These are phyloP conservation scores for Talaromyces verruculosus DNA, from an alignment of 2,329 filamentous ascomycete genomes.

Conservation along the genomic window DNA sequence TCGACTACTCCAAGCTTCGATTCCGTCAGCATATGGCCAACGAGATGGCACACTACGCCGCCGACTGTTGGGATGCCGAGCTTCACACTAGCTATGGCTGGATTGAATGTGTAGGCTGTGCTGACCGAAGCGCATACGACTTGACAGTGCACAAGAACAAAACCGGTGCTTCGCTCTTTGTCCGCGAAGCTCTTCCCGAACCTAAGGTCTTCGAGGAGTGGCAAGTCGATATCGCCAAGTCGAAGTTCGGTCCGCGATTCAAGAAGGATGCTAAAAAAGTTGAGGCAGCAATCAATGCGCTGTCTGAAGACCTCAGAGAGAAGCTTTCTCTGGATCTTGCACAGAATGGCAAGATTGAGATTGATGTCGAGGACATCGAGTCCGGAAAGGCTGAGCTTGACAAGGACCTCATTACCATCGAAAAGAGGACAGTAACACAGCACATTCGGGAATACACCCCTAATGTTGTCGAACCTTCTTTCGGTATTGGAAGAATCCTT, in stretches of 20 bases:
- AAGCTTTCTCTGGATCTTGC: constrained; percentile 72
- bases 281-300: constrained; percentile 72
- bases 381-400: constrained; percentile 75
- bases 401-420: constrained; percentile 77
- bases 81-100: constrained; percentile 88
- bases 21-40: constrained; percentile 97
- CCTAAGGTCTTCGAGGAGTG: constrained; percentile 82
- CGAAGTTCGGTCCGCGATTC: constrained; percentile 92
- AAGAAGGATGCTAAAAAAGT: constrained; percentile 91
- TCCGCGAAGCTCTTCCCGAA: constrained; percentile 76
- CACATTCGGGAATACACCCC: constrained; percentile 88
- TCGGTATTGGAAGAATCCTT: constrained; percentile 91
- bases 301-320: constrained; percentile 79
- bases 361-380: constrained; percentile 68
- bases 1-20: constrained; percentile 83
- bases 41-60: constrained; percentile 90
- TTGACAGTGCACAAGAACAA: constrained; percentile 88
- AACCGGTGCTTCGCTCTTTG: constrained; percentile 81
- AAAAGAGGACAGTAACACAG: constrained; percentile 78
- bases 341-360: constrained; percentile 69
- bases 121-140: constrained; percentile 93
- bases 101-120: constrained; percentile 98
- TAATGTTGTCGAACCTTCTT: constrained; percentile 96
- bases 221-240: constrained; percentile 84
- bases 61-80: constrained; percentile 98